Evolutionary conservation across 371 early-diverging fungal species (phyloP).

Genomic region (Mucor mucedo): DNA sequence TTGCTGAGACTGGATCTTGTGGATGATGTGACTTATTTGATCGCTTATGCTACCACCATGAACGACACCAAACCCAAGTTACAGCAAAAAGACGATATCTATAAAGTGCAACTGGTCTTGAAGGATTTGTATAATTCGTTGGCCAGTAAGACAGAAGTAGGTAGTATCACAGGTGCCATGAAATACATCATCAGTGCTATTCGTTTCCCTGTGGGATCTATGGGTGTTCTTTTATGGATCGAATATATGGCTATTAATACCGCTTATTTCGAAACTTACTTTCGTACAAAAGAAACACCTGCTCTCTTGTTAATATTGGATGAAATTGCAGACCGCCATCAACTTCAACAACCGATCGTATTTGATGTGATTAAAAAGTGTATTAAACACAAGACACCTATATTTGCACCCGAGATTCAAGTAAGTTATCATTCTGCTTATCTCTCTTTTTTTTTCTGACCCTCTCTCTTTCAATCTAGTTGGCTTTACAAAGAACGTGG

Average conservation of each 20-base stretch:
- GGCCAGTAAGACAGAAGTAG: constrained; percentile 30
- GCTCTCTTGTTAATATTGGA: constrained; percentile 66
- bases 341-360: constrained; percentile 64
- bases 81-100: constrained; percentile 27
- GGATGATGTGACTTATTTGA: constrained; percentile 64
- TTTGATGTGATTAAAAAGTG: constrained; percentile 60
- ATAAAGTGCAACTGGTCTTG: constrained; percentile 16
- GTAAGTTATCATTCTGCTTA: constrained; percentile 26
- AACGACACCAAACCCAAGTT: constrained; percentile 40
- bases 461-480: constrained; percentile 33
- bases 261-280: constrained; percentile 71
- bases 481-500: constrained; percentile 65
- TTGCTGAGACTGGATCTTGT: constrained; percentile 55
- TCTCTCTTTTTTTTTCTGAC: neutral
- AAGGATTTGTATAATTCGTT: constrained; percentile 26
- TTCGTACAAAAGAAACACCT: constrained; percentile 64
- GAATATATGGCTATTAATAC: constrained; percentile 64
- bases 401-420: constrained; percentile 63
- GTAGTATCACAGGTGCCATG: constrained; percentile 32
- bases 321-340: constrained; percentile 71
- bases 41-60: constrained; percentile 61
- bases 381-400: constrained; percentile 34
- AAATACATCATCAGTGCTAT: constrained; percentile 37
- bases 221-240: constrained; percentile 69
- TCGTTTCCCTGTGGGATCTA: constrained; percentile 54